Evolutionary conservation across 2,329 filamentous ascomycete genomes (phyloP), one percentile per base, ranked within the genome.

Genomic region (Alternaria alternata): DNA sequence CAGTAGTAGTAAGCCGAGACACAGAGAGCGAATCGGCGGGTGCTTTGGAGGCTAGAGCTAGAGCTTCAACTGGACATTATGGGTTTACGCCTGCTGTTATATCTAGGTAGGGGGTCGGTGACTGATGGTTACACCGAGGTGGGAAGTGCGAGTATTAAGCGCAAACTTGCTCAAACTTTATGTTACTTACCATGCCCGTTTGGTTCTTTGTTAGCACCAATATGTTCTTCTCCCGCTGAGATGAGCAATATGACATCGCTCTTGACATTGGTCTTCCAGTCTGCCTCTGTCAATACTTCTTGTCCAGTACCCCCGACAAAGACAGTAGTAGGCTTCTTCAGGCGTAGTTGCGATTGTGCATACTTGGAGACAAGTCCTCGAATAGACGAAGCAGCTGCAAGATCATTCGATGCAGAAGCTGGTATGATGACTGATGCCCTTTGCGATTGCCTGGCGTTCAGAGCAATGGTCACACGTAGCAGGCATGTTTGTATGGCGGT

Each of bases 221-320:
- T 66, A 61, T 74, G 75, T 8, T 75, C 71, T 48, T 78, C 75
- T 26, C 74, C 73, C n/a, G 65, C 64, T 28, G 71, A 75, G 2
- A 75, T 62, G 7, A 77, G 65, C 20, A 79, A 54, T 3, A 69
- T 61, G 14, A 71, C 54, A 57, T 78, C 74, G 46, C 75, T 60
- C 24, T 57, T 62, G 8, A 73, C 32, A 11, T 54, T 63, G 32
- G 36, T 54, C 43, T 63, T 66, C 75, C 74, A 78, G 26, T 76
- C 73, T 39, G 61, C 62, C 30, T 74, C 62, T 2, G 24, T 64
- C 3, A 72, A 22, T 5, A 78, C 62, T 54, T 78, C 75, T 41
- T 68, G 57, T 3, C 75, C 74, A 9, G 64, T 69, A 4, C 66
- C 49, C 12, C 62, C 69, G 7, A 71, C 63, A 56, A 70, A 78